Percentiles rank a stretch among this genome's conserved stretches.
phyloP scores from a whole-genome alignment of 306 rosid genomes.

The Calophaca sinica region DNA sequence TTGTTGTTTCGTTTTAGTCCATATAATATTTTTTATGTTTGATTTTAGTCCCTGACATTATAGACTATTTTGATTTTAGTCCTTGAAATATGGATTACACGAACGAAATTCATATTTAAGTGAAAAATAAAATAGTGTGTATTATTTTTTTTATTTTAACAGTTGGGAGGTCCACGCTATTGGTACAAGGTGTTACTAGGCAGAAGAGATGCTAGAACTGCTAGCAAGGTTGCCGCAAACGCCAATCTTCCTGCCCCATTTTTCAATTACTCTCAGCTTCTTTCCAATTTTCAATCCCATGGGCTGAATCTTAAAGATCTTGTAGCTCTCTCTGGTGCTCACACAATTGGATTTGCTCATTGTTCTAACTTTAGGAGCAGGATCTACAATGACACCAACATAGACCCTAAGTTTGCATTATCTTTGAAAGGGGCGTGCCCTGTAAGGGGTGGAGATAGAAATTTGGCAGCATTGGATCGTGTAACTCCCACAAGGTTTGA shows the following conservation, averaged over 20 bases:
- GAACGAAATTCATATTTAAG: no score
- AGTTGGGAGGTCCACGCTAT: constrained; percentile 54
- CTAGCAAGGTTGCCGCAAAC: constrained; percentile 48
- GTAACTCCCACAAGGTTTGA: constrained; percentile 43
- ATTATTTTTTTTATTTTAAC: not conserved
- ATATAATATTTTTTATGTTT: no score
- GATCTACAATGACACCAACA: constrained; percentile 51
- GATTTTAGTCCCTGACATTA: no score
- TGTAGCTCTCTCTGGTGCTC: constrained; percentile 59
- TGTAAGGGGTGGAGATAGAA: constrained; percentile 35
- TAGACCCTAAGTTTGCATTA: constrained; percentile 38
- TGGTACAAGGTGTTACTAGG: constrained; percentile 52
- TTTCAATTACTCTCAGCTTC: constrained; percentile 43
- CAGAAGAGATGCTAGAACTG: constrained; percentile 56
- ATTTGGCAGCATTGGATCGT: constrained; percentile 45
- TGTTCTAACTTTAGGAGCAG: constrained; percentile 45
- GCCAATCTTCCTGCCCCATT: constrained; percentile 35
- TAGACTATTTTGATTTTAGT: no score
- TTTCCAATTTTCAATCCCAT: constrained; percentile 44
- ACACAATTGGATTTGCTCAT: constrained; percentile 53
- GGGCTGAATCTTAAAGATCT: constrained; percentile 50
- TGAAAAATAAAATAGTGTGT: not conserved
- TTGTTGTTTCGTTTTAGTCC: no score
- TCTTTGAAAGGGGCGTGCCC: constrained; percentile 41
- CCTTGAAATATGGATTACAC: no score